Base-by-base conservation (phyloP, 169 alveolate genomes). In the Plasmodium cynomolgi region DNA sequence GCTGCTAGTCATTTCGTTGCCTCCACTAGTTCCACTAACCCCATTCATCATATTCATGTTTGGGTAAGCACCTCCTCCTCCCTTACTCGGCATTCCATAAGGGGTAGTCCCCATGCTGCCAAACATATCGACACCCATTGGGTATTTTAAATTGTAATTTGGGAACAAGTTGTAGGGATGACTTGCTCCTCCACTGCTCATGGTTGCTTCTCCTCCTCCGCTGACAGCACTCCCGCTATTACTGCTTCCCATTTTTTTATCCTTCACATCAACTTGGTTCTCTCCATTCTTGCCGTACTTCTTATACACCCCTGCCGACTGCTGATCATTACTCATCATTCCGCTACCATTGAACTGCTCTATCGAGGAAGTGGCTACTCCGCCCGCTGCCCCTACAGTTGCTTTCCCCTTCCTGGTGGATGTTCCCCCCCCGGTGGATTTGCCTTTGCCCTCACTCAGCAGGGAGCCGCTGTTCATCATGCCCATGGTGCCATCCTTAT, bases 71-170 rank as follows among this genome's bases (percentile, higher is more conserved):
- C 54, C 33, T 26, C 58, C 50, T 8, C 31, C 50, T 8, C 31
- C 71, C 26, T 71, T 79, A 33, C 0, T 71, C 8, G 50, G 54
- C 44, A 80, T 58, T 1, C 20, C 75, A 37, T 41, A 80, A 39
- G 81, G 72, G 54, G 13, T 79, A 11, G 39, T 23, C 23, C 82
- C 81, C 56, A 62, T 58, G 50, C 54, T 62, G 13, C 82, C 82
- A 50, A 80, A 88, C 94, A 88, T 80, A 11, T 88, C 90, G 7
- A 77, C 75, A 80, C 77, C 77, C 84, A 88, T 62, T 44, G 88
- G 90, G 47, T 88, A 88, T 68, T 88, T 88, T 79, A 88, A 17
- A 33, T 88, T 88, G 72, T 80, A 88, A 80, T 88, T 88, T n/a
- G 94, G 83, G 34, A 80, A 88, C 47, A 88, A 37, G 13, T 47